Base-by-base conservation (phyloP, 768 basidiomycete species). In the Rhizopogon sp. region DNA sequence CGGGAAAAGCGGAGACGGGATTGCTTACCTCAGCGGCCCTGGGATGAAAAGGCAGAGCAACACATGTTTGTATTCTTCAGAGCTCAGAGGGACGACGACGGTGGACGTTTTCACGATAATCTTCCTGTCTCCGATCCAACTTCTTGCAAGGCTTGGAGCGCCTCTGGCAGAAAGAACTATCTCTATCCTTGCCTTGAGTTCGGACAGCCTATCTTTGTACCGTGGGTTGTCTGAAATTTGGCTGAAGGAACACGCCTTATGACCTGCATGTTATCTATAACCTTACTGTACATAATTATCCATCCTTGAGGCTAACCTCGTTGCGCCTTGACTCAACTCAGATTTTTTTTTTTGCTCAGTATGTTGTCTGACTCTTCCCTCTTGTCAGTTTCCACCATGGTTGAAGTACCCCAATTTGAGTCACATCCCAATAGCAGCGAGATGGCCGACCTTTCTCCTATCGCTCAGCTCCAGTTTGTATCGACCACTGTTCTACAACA, bases 21-120 rank as follows among this genome's bases (percentile, higher is more conserved):
- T 42, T 50, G 59, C 60, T 66, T 66, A 67, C 64, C 73, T 84
- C 76, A 85, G 73, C 81, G 66, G 14, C 11, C 5, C 29, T 37
- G 7, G 31, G 37, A 31, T 54, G 49, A 20, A 41, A 35, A 49
- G 49, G 37, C 20, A 50, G 60, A 28, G 28, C 25, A 41, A 43
- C 39, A 37, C 46, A 39, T 43, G 57, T 54, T 51, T 50, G 60
- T 53, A 53, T 59, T 58, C 45, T 55, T 60, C 60, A 59, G 46
- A 53, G 69, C 78, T 13, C 85, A 84, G 83, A 83, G 79, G 77
- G 84, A 85, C 79, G 89, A 91, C 77, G 89, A 91, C 89, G 88
- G 85, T 77, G 68, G 81, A 78, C 64, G 62, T 59, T 62, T 63
- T 56, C 56, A 22, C 50, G 58, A 62, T 59, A 45, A 50, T 70